phyloP scores from a whole-genome alignment of 257 asterid genomes.

The Nicotiana paniculata region DNA sequence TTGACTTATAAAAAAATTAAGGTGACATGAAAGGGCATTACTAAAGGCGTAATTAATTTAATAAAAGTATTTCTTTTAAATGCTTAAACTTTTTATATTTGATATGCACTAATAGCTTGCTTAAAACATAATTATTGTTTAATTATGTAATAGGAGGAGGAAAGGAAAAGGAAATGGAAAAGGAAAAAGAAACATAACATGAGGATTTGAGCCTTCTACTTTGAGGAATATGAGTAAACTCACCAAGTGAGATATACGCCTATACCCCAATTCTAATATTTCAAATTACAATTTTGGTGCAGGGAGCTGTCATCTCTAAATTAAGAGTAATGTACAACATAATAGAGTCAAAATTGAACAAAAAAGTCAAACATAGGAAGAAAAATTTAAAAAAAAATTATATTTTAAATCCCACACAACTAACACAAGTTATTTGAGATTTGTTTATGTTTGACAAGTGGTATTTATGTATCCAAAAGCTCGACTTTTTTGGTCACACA shows the following conservation, averaged over 20 bases:
- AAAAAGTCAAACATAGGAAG: background rate
- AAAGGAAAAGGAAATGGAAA: background rate
- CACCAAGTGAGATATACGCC: background rate
- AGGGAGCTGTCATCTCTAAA: background rate
- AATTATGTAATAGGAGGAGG: background rate
- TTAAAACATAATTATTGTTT: background rate
- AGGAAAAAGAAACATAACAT: background rate
- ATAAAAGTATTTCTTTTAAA: too few relatives aligned
- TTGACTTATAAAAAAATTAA: too few relatives aligned
- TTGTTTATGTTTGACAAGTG: too few relatives aligned
- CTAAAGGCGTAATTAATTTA: background rate
- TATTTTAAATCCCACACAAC: too few relatives aligned
- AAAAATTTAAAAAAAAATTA: background rate
- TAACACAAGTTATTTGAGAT: too few relatives aligned
- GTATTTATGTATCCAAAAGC: too few relatives aligned
- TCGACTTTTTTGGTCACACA: too few relatives aligned
- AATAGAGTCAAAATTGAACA: background rate
- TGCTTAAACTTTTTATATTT: background rate
- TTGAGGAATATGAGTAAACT: background rate
- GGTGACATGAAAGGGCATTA: background rate
- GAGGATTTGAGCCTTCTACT: background rate
- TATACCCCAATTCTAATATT: background rate
- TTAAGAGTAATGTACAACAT: background rate
- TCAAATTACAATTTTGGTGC: too few relatives aligned
- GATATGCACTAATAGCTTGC: background rate